Evolutionary conservation across 148 eudicot genomes (phyloP).

Genomic region (Selenicereus undatus): DNA sequence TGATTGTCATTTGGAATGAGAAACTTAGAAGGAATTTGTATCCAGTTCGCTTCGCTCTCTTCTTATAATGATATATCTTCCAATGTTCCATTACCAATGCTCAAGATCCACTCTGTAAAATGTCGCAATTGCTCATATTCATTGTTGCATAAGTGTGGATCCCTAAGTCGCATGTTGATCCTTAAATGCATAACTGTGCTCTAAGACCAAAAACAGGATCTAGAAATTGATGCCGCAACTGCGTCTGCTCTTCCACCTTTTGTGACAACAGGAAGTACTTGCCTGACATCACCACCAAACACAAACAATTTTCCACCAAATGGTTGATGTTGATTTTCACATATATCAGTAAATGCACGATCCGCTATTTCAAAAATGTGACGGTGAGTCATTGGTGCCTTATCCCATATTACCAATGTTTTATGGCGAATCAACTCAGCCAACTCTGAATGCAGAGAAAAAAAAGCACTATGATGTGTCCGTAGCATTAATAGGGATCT

Average conservation of each 20-base stretch:
- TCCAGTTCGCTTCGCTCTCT: too few relatives aligned
- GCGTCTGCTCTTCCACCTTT: background rate
- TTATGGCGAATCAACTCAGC: background rate
- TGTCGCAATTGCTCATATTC: background rate
- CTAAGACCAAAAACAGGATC: background rate
- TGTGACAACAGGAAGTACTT: background rate
- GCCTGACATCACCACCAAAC: background rate
- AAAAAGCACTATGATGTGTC: background rate
- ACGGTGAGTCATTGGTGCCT: too few relatives aligned
- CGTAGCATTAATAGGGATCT: background rate
- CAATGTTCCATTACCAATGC: background rate
- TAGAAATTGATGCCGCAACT: background rate
- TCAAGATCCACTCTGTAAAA: too few relatives aligned
- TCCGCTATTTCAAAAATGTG: too few relatives aligned
- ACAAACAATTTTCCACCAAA: too few relatives aligned
- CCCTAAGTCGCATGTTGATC: background rate
- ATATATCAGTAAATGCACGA: too few relatives aligned
- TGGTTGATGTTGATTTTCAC: too few relatives aligned
- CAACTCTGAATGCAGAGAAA: background rate
- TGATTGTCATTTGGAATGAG: too few relatives aligned
- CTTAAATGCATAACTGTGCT: background rate
- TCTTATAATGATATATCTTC: too few relatives aligned
- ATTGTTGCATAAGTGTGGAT: background rate
- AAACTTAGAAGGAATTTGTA: too few relatives aligned
- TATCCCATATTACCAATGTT: background rate